These are phyloP conservation scores for Dendrostoma leiphaemia DNA, from an alignment of 2,329 filamentous ascomycete species.

Conservation along the genomic window DNA sequence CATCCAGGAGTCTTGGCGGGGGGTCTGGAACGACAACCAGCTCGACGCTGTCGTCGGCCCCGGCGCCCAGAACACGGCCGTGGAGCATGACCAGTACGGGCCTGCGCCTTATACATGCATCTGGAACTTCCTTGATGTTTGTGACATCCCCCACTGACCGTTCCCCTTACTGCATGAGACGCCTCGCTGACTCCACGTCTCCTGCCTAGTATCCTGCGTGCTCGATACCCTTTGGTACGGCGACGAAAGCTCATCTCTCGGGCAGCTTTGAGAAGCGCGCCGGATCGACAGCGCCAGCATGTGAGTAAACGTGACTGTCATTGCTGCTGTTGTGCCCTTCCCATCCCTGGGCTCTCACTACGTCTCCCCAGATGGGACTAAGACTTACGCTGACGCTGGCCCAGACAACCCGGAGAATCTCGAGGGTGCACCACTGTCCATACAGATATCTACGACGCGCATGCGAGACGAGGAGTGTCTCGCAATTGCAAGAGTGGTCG, in stretches of 20 bases:
- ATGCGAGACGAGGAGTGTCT: constrained; percentile 22
- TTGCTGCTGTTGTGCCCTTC: neutral
- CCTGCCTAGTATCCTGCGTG: constrained; percentile 14
- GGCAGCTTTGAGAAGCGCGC: neutral
- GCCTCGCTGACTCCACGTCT: neutral
- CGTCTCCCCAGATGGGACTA: too few relatives aligned
- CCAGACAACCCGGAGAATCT: constrained; percentile 12
- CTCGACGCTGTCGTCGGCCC: constrained; percentile 20
- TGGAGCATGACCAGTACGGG: constrained; percentile 20
- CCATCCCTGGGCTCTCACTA: too few relatives aligned
- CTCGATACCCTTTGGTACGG: constrained; percentile 9
- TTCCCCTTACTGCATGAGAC: neutral
- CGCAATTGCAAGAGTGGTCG: constrained; percentile 16
- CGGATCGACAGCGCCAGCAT: constrained; percentile 10
- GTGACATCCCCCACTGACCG: neutral
- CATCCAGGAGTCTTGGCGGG: constrained; percentile 17
- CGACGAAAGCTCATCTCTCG: neutral
- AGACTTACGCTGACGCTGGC: too few relatives aligned
- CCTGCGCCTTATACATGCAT: constrained; percentile 17
- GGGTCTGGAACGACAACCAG: constrained; percentile 8
- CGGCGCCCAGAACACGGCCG: constrained; percentile 16
- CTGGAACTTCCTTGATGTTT: constrained; percentile 19
- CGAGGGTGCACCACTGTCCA: constrained; percentile 16
- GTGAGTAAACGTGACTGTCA: neutral
- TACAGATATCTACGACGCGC: constrained; percentile 17